A percentile compares a stretch with the other conserved stretches of the same genome.
These are phyloP conservation scores for Phytophthora capsici DNA, from an alignment of 352 stramenopile genomes.

Conservation along the genomic window DNA sequence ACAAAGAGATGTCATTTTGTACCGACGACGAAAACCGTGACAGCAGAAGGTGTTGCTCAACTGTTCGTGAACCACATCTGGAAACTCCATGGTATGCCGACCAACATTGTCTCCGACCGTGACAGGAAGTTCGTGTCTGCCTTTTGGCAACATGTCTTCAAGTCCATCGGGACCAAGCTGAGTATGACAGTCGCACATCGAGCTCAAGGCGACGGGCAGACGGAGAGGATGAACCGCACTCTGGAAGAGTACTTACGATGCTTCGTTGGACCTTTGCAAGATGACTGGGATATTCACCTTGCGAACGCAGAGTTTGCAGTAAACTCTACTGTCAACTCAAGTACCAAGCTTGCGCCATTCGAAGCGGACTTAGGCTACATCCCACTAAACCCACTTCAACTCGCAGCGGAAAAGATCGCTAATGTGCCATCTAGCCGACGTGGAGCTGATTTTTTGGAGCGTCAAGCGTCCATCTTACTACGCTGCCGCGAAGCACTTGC, in stretches of 20 bases:
- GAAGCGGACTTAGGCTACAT: slow-evolving; percentile 10
- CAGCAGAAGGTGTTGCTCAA: slow-evolving; percentile 6
- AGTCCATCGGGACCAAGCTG: too few relatives aligned
- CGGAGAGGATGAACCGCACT: too few relatives aligned
- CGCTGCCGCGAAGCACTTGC: neutral
- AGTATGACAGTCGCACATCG: too few relatives aligned
- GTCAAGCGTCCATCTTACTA: slow-evolving; percentile 12
- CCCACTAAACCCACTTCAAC: neutral
- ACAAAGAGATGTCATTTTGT: slow-evolving; percentile 17
- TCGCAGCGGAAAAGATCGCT: neutral
- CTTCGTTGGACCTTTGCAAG: too few relatives aligned
- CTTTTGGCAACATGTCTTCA: too few relatives aligned
- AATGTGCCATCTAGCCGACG: neutral
- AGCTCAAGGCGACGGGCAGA: too few relatives aligned
- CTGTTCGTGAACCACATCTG: slow-evolving; percentile 22
- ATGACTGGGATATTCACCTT: too few relatives aligned
- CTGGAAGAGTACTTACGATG: too few relatives aligned
- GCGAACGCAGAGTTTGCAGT: too few relatives aligned
- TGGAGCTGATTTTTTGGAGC: slow-evolving; percentile 8
- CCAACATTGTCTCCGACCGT: too few relatives aligned
- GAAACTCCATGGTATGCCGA: neutral
- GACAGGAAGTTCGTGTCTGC: too few relatives aligned
- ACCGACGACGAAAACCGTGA: neutral
- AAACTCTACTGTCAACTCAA: too few relatives aligned
- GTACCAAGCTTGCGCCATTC: neutral